A percentile compares a stretch with the other conserved stretches of the same genome.
Conservation (phyloP, 208 protist species). For the Trypanosoma vivax region DNA sequence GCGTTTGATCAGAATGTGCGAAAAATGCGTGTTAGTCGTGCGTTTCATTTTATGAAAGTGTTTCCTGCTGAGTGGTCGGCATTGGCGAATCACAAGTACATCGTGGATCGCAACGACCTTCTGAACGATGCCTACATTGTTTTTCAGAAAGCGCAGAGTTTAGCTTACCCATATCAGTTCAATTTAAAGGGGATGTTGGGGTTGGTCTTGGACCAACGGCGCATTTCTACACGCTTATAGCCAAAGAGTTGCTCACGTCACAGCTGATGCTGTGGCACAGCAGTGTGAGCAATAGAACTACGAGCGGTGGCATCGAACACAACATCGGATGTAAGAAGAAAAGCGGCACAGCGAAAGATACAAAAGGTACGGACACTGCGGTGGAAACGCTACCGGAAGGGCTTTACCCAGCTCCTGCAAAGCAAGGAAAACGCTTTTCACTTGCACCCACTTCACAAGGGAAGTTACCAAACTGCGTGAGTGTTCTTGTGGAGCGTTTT, state of each 20-base stretch:
- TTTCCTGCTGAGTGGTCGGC: conserved; percentile 60
- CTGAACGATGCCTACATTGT: conserved; percentile 54
- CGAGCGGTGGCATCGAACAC: neutral
- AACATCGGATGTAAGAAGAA: neutral
- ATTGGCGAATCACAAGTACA: conserved; percentile 78
- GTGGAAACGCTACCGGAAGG: conserved; percentile 30
- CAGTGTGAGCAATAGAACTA: neutral
- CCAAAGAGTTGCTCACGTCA: conserved; percentile 39
- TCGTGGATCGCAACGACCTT: conserved; percentile 52
- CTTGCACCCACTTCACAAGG: no score
- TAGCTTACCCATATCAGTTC: conserved; percentile 72
- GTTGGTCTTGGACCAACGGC: conserved; percentile 85
- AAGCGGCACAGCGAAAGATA: neutral
- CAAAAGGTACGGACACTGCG: neutral
- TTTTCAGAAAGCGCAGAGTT: conserved; percentile 61
- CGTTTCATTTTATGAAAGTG: conserved; percentile 27
- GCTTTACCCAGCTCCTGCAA: conserved; percentile 47
- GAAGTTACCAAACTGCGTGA: neutral
- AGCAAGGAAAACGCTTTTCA: no score
- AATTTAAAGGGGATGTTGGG: conserved; percentile 86
- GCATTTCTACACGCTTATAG: conserved; percentile 86
- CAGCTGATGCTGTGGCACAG: conserved; percentile 50
- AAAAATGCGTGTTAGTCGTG: conserved; percentile 35
- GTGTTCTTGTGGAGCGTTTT: conserved; percentile 4
- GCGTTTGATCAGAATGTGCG: conserved; percentile 59